These are phyloP conservation scores for Hygrocybe coccinea DNA, from an alignment of 768 basidiomycete species.

Conservation along the genomic window DNA sequence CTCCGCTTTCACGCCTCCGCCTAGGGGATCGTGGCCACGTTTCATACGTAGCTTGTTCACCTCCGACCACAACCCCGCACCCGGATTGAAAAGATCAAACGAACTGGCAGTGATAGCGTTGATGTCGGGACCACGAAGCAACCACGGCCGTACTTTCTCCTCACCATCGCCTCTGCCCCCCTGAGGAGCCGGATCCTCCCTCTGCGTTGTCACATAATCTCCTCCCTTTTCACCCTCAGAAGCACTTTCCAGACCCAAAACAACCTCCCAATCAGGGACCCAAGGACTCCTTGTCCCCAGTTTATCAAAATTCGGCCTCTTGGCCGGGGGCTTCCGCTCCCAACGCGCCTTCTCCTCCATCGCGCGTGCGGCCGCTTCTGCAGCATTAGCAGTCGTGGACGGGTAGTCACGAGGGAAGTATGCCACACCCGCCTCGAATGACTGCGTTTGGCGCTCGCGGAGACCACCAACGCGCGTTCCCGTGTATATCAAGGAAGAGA, in stretches of 20 bases:
- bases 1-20: conserved; percentile 29
- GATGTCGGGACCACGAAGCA: conserved; percentile 57
- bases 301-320: conserved; percentile 66
- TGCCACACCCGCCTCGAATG: conserved; percentile 70
- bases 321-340: conserved; percentile 83
- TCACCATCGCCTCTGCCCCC: conserved; percentile 15
- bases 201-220: conserved; percentile 54
- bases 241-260: conserved; percentile 47
- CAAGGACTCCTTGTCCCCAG: conserved; percentile 68
- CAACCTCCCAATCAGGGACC: conserved; percentile 66
- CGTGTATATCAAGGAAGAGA: conserved; percentile 74
- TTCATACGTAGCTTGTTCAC: conserved; percentile 59
- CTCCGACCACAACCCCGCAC: conserved; percentile 44
- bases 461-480: conserved; percentile 84
- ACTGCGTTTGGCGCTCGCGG: conserved; percentile 73
- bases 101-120: conserved; percentile 41
- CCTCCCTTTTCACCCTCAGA: conserved; percentile 17
- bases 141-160: conserved; percentile 49
- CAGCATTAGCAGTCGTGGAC: conserved; percentile 47
- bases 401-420: conserved; percentile 85
- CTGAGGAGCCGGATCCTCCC: conserved; percentile 38
- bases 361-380: conserved; percentile 46
- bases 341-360: conserved; percentile 55
- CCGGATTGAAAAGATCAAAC: conserved; percentile 36
- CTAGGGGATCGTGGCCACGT: conserved; percentile 43